A percentile compares a stretch with the other conserved stretches of the same genome.
Evolutionary conservation across 257 asterid species (phyloP).

Genomic region (Plantago major): DNA sequence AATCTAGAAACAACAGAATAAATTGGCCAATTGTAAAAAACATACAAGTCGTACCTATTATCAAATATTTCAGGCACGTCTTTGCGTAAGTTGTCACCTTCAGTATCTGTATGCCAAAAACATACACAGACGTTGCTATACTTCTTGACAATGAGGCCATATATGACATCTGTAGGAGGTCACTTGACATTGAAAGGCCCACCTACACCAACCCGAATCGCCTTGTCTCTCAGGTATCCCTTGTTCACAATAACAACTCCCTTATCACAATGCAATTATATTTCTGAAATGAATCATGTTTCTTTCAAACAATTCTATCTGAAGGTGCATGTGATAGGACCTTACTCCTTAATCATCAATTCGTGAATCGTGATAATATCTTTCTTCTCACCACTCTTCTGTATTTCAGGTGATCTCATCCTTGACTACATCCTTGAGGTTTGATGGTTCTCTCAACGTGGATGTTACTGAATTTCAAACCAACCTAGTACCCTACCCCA

Average conservation of each 20-base stretch:
- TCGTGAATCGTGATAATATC: not conserved
- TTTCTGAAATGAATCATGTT: too few species aligned
- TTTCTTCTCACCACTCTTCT: not conserved
- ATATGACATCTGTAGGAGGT: slow-evolving; percentile 42
- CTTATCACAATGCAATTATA: too few species aligned
- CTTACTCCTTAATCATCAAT: too few species aligned
- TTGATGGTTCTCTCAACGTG: slow-evolving; percentile 33
- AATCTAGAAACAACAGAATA: not conserved
- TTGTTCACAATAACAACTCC: not conserved
- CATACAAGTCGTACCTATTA: slow-evolving; percentile 35
- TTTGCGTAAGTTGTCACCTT: slow-evolving; percentile 48
- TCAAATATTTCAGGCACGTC: slow-evolving; percentile 53
- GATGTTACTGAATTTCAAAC: slow-evolving; percentile 43
- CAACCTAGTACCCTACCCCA: slow-evolving; percentile 41
- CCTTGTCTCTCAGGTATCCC: slow-evolving; percentile 36
- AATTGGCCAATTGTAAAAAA: not conserved
- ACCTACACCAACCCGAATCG: slow-evolving; percentile 43
- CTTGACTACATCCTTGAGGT: slow-evolving; percentile 40
- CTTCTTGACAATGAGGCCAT: slow-evolving; percentile 44
- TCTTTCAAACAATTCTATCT: too few species aligned
- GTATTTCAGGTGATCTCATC: slow-evolving; percentile 37
- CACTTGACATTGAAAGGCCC: slow-evolving; percentile 43
- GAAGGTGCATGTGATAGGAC: too few species aligned
- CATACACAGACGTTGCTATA: slow-evolving; percentile 38
- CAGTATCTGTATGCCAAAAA: slow-evolving; percentile 43